A percentile compares a stretch with the other conserved stretches of the same genome.
These are phyloP conservation scores for Pleomassaria siparia DNA, from an alignment of 2,329 filamentous ascomycete species.

Conservation along the genomic window DNA sequence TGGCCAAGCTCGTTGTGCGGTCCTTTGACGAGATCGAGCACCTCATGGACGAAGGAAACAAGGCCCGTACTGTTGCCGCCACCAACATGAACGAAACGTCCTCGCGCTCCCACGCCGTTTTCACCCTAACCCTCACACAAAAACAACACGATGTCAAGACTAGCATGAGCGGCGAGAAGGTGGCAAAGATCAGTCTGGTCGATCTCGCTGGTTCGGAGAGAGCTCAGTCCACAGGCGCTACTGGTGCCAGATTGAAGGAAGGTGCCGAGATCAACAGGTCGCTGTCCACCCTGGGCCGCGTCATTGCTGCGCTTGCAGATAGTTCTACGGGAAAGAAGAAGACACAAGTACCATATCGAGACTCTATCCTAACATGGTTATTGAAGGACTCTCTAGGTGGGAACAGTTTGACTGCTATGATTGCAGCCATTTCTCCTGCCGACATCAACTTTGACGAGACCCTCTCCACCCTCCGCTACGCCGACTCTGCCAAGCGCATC, in stretches of 20 bases:
- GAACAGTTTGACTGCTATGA: slow-evolving; percentile 99
- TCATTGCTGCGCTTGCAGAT: slow-evolving; percentile 94
- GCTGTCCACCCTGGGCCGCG: slow-evolving; percentile 91
- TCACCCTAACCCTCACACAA: slow-evolving; percentile 92
- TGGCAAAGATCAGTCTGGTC: slow-evolving; percentile 95
- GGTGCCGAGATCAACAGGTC: slow-evolving; percentile 98
- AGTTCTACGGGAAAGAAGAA: slow-evolving; percentile 84
- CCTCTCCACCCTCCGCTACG: slow-evolving; percentile 90
- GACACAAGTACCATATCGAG: slow-evolving; percentile 89
- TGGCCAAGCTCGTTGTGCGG: slow-evolving; percentile 90
- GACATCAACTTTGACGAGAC: slow-evolving; percentile 99
- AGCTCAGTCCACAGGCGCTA: slow-evolving; percentile 95
- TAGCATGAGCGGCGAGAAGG: slow-evolving; percentile 96
- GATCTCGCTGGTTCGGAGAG: slow-evolving; percentile 97
- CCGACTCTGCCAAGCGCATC: slow-evolving; percentile 96
- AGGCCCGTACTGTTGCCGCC: slow-evolving; percentile 93
- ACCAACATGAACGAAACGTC: slow-evolving; percentile 99
- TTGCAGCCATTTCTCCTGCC: slow-evolving; percentile 95
- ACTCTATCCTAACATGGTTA: slow-evolving; percentile 94
- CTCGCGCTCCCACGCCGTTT: slow-evolving; percentile 96
- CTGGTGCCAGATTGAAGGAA: slow-evolving; percentile 91
- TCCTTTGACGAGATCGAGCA: slow-evolving; percentile 96
- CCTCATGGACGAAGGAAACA: slow-evolving; percentile 99
- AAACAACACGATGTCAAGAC: slow-evolving; percentile 89
- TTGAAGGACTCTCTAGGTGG: slow-evolving; percentile 95